Evolutionary conservation across 352 stramenopile genomes (phyloP).

Genomic region (Phytophthora citrophthora): DNA sequence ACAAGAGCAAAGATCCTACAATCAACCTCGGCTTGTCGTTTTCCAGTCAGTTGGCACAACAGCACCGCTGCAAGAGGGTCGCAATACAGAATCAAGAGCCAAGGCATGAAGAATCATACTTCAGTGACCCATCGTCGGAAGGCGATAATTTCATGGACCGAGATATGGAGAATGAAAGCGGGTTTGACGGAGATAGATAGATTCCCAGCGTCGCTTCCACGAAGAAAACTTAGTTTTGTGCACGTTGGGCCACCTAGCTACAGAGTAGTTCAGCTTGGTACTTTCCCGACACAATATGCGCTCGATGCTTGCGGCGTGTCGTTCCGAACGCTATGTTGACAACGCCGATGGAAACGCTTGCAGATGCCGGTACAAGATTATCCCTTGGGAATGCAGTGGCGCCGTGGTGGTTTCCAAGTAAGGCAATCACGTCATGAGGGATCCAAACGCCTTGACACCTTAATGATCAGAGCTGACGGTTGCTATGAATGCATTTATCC

Average conservation of each 20-base stretch:
- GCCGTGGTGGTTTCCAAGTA: too few species aligned
- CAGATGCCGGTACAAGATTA: conserved; percentile 2
- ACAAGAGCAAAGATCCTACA: not conserved
- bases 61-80: too few species aligned
- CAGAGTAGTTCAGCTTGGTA: conserved; percentile 1
- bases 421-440: too few species aligned
- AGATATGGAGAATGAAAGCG: not conserved
- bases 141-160: not conserved
- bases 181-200: not conserved
- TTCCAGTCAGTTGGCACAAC: not conserved
- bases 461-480: too few species aligned
- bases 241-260: not conserved
- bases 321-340: not conserved
- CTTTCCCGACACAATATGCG: conserved; percentile 2
- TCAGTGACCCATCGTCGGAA: not conserved
- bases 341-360: conserved; percentile 1
- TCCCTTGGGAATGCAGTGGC: too few species aligned
- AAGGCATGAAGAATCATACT: not conserved
- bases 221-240: not conserved
- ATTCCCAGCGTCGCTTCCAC: not conserved
- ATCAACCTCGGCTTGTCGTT: not conserved
- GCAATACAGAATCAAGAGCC: not conserved
- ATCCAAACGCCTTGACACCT: too few species aligned
- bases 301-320: not conserved
- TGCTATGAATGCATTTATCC: too few species aligned